Conservation (phyloP, 192 early-diverging fungal species). For the Gryganskiella cystojenkinii region DNA sequence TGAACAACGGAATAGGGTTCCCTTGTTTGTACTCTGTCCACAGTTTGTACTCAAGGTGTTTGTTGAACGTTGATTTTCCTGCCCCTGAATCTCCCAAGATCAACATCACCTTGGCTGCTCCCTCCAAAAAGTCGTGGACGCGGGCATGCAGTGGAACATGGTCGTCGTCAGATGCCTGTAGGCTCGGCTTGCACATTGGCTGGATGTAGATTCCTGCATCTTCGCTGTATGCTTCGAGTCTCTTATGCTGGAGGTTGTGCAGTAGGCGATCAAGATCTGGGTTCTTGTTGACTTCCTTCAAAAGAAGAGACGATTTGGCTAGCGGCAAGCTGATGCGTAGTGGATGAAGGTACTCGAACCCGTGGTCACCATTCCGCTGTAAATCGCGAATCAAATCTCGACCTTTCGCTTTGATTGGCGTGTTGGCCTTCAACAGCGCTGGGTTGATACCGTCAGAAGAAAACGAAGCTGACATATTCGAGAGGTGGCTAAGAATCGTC, state of each 20-base stretch:
- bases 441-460: not conserved
- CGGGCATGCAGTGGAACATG: not conserved
- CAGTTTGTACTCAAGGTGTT: not conserved
- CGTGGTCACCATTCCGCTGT: no score
- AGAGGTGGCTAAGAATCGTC: slow-evolving; percentile 4
- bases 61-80: slow-evolving; percentile 11
- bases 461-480: not conserved
- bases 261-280: not conserved
- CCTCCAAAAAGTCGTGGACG: not conserved
- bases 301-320: no score
- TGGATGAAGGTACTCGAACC: no score
- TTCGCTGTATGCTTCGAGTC: not conserved
- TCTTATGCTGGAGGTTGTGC: not conserved
- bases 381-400: no score
- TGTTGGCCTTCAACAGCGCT: not conserved
- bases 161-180: not conserved
- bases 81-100: slow-evolving; percentile 7
- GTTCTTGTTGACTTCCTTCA: no score
- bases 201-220: not conserved
- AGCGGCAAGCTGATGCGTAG: no score
- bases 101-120: no score
- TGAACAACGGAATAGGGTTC: not conserved
- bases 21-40: not conserved
- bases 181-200: not conserved
- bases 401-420: no score